Percentiles rank a stretch among this genome's conserved stretches.
phyloP scores from a whole-genome alignment of 2,329 filamentous ascomycete genomes.

The Clonostachys sp. region DNA sequence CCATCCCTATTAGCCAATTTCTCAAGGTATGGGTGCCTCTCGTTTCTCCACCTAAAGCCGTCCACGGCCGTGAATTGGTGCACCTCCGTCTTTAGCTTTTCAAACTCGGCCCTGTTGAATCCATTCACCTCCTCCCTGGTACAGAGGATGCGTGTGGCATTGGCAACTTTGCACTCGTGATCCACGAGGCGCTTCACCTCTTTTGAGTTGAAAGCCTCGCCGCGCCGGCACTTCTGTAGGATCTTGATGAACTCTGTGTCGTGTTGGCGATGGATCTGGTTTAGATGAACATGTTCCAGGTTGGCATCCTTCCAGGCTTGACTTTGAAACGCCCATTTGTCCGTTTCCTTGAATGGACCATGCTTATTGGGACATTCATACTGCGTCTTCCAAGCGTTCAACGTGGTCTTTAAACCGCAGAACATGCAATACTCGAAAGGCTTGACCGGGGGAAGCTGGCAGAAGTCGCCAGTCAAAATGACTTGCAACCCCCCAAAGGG shows the following conservation, averaged over 20 bases:
- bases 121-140: constrained; percentile 3
- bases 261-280: constrained; percentile 50
- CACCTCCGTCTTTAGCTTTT: constrained; percentile 2
- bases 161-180: constrained; percentile 29
- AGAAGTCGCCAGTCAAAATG: constrained; percentile 42
- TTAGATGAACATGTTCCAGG: constrained; percentile 48
- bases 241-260: constrained; percentile 49
- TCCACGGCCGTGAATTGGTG: constrained; percentile 5
- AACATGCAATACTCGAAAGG: constrained; percentile 32
- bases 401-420: constrained; percentile 6
- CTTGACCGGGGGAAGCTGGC: constrained; percentile 53
- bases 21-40: too few species aligned
- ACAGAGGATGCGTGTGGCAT: constrained; percentile 8
- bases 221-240: constrained; percentile 49
- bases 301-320: constrained; percentile 47
- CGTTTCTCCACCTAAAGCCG: constrained; percentile 1
- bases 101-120: constrained; percentile 6
- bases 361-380: constrained; percentile 24
- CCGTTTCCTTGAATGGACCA: constrained; percentile 29
- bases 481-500: constrained; percentile 17
- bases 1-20: constrained; percentile 2
- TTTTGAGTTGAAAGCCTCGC: constrained; percentile 22
- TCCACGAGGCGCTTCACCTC: constrained; percentile 39
- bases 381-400: neutral
- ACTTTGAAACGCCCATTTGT: constrained; percentile 60